Evolutionary conservation across 2,329 filamentous ascomycete genomes (phyloP).

Genomic region (Sporothrix inflata): DNA sequence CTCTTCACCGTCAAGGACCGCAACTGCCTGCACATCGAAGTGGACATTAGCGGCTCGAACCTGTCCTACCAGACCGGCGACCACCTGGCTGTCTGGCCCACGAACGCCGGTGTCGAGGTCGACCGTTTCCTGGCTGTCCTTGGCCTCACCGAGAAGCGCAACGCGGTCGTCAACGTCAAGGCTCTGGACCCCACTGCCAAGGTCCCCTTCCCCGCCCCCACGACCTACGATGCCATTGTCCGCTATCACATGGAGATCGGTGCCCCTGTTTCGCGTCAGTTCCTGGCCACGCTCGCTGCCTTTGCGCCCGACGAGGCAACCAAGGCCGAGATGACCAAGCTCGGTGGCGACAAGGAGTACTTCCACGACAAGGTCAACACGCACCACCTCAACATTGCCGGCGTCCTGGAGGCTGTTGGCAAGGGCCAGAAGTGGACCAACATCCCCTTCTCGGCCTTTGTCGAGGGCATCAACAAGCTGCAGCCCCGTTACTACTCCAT

Average conservation of each 20-base stretch:
- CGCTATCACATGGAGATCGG: slow-evolving; percentile 98
- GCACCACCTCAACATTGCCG: slow-evolving; percentile 86
- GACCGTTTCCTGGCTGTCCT: slow-evolving; percentile 84
- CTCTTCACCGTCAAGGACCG: slow-evolving; percentile 86
- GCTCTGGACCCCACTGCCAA: slow-evolving; percentile 93
- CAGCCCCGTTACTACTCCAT: slow-evolving; percentile 99
- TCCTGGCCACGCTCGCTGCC: slow-evolving; percentile 80
- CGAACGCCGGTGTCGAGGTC: slow-evolving; percentile 89
- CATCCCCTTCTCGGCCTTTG: slow-evolving; percentile 90
- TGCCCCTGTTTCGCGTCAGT: slow-evolving; percentile 93
- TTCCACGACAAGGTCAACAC: slow-evolving; percentile 84
- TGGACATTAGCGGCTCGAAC: slow-evolving; percentile 87
- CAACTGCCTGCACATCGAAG: slow-evolving; percentile 95
- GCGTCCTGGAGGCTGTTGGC: slow-evolving; percentile 74
- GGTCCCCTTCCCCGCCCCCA: slow-evolving; percentile 95
- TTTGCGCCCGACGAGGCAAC: slow-evolving; percentile 84
- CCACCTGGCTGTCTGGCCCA: slow-evolving; percentile 96
- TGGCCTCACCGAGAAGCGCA: slow-evolving; percentile 73
- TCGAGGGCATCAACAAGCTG: slow-evolving; percentile 91
- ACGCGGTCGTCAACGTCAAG: slow-evolving; percentile 85
- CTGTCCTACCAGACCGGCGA: slow-evolving; percentile 94
- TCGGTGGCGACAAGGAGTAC: slow-evolving; percentile 92
- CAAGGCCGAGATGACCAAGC: slow-evolving; percentile 85
- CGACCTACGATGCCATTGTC: slow-evolving; percentile 89
- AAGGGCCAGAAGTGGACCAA: slow-evolving; percentile 77